phyloP scores from a whole-genome alignment of 1,284 basidiomycete genomes.

The Sparassis latifolia region DNA sequence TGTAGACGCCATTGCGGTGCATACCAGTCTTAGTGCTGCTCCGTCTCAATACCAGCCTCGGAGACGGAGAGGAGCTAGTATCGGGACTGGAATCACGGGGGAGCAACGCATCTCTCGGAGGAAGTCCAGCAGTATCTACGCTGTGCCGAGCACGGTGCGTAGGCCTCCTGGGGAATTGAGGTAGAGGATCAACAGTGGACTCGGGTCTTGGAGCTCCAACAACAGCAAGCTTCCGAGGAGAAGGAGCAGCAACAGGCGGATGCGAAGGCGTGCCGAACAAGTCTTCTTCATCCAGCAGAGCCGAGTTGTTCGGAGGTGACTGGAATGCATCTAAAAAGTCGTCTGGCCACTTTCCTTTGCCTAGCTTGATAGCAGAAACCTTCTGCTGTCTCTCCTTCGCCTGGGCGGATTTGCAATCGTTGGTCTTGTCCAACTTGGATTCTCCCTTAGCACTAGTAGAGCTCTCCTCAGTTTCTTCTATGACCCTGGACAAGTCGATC shows the following conservation, averaged over 20 bases:
- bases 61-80: conserved; percentile 27
- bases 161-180: conserved; percentile 45
- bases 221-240: conserved; percentile 51
- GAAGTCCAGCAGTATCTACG: conserved; percentile 37
- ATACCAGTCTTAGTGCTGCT: conserved; percentile 44
- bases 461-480: conserved; percentile 66
- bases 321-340: conserved; percentile 64
- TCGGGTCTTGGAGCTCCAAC: conserved; percentile 37
- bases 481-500: conserved; percentile 58
- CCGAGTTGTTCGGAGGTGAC: conserved; percentile 18
- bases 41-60: conserved; percentile 47
- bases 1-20: conserved; percentile 43
- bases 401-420: conserved; percentile 23
- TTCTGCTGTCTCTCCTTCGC: conserved; percentile 16
- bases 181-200: conserved; percentile 41
- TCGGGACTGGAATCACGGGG: conserved; percentile 55
- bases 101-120: conserved; percentile 49
- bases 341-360: conserved; percentile 78
- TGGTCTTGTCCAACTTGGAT: conserved; percentile 1
- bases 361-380: conserved; percentile 42
- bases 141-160: conserved; percentile 60
- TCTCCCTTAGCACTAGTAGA: conserved; percentile 33
- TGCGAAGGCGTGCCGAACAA: conserved; percentile 16
- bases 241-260: conserved; percentile 42
- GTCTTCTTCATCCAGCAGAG: conserved; percentile 19